phyloP scores from a whole-genome alignment of 768 basidiomycete genomes.

The Tephrocybe sp. region DNA sequence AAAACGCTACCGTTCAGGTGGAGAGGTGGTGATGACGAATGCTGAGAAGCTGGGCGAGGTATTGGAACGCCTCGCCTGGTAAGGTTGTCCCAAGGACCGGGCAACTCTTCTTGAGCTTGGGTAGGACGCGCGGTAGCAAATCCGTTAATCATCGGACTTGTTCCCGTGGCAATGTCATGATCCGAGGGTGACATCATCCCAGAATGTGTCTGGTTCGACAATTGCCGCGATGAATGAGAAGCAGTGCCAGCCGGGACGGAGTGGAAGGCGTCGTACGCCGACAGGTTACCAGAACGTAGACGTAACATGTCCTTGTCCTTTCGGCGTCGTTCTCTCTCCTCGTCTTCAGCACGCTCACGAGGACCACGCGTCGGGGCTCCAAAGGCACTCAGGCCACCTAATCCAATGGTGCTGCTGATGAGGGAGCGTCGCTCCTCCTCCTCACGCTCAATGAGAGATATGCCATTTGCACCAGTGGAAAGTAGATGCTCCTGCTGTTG shows the following conservation, averaged over 20 bases:
- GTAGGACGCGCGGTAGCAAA: slow-evolving; percentile 14
- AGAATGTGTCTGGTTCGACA: slow-evolving; percentile 27
- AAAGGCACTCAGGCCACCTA: slow-evolving; percentile 36
- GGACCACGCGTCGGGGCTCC: slow-evolving; percentile 44
- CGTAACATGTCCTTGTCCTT: slow-evolving; percentile 52
- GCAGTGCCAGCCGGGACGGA: slow-evolving; percentile 42
- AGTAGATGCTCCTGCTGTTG: slow-evolving; percentile 19
- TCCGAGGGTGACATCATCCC: slow-evolving; percentile 17
- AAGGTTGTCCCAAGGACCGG: slow-evolving; percentile 47
- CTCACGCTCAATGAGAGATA: slow-evolving; percentile 23
- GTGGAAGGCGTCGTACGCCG: slow-evolving; percentile 80
- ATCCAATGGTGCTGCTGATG: slow-evolving; percentile 36
- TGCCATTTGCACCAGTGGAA: slow-evolving; percentile 12
- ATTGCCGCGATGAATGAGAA: slow-evolving; percentile 30
- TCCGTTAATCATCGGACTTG: slow-evolving; percentile 20
- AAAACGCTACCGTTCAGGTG: slow-evolving; percentile 5
- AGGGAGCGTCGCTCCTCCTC: slow-evolving; percentile 50
- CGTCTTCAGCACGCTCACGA: slow-evolving; percentile 64
- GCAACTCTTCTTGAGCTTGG: slow-evolving; percentile 30
- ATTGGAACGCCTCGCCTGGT: slow-evolving; percentile 15
- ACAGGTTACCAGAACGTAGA: slow-evolving; percentile 39
- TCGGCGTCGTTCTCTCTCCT: slow-evolving; percentile 50
- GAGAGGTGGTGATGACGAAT: slow-evolving; percentile 33
- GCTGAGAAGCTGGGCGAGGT: slow-evolving; percentile 31
- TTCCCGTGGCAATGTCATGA: slow-evolving; percentile 13